Evolutionary conservation across 495 filamentous ascomycete genomes (phyloP), one percentile per base, ranked within the genome.

Genomic region (Acidomyces sp.): DNA sequence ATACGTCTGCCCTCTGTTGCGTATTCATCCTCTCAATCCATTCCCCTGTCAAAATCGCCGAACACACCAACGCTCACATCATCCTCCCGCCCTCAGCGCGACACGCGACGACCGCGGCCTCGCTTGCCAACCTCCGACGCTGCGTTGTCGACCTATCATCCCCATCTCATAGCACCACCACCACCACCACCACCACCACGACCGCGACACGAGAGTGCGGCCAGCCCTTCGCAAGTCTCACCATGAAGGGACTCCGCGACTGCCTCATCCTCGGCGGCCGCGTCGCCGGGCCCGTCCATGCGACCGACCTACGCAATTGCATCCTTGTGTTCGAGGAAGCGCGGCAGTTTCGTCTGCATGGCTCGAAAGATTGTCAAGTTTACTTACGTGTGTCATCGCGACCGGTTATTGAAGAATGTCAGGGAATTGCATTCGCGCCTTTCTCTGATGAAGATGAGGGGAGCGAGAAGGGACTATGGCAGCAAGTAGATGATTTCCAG

Each of bases 401-500:
- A 41, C 92, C 92, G 2, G 93, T 99, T 47, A 88, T 99, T 36
- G 92, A 99, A 57, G 79, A 85, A 46, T 95, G 87, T 51, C 71
- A 59, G 26, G 68, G 67, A 30, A 69, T 99, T 53, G 65, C 78
- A 26, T 96, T 97, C 58, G 77, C 82, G 6, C 74, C 79, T 18
- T 65, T 88, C 18, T 82, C 82, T 0, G 63, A 64, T 35, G 29
- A 22, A 20, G 36, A 23, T 17, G 34, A 44, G 42, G 36, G 30
- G 23, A 28, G 39, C 17, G 23, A 15, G 13, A 17, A 30, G 31
- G 61, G 65, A 42, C 55, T 56, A 21, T 97, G 84, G 81, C 73
- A 83, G 51, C 74, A 92, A 53, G 78, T 97, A 11, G 83, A 95
- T 53, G 90, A 97, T 52, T 97, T 97, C 66, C 90, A 93, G 59